These are phyloP conservation scores for Wickerhamomyces sp. DNA, from an alignment of 1,139 yeast species.

Conservation along the genomic window DNA sequence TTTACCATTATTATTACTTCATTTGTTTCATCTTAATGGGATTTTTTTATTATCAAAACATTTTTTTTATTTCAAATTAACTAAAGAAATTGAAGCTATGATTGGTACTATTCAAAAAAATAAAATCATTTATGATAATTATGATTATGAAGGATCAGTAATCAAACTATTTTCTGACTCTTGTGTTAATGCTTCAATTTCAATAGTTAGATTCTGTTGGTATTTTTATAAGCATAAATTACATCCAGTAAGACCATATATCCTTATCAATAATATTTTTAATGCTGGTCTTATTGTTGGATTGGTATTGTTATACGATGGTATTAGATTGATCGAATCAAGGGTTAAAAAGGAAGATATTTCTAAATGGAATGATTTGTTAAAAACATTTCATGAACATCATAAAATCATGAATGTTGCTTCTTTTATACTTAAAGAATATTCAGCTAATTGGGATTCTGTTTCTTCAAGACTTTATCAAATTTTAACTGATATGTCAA, in stretches of 20 bases:
- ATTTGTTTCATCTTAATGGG: slow-evolving; percentile 36
- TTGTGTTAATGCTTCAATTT: slow-evolving; percentile 31
- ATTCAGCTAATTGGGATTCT: slow-evolving; percentile 12
- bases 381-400: slow-evolving; percentile 1
- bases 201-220: slow-evolving; percentile 29
- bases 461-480: slow-evolving; percentile 14
- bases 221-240: slow-evolving; percentile 23
- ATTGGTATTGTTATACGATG: slow-evolving; percentile 9
- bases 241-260: slow-evolving; percentile 26
- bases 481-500: slow-evolving; percentile 8
- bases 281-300: slow-evolving; percentile 22
- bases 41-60: slow-evolving; percentile 39
- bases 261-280: slow-evolving; percentile 22
- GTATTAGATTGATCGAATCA: slow-evolving; percentile 3
- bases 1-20: slow-evolving; percentile 28
- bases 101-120: slow-evolving; percentile 6
- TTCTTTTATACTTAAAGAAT: slow-evolving; percentile 12
- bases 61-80: slow-evolving; percentile 33
- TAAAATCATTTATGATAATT: slow-evolving; percentile 3
- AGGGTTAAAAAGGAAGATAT: not conserved
- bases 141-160: not conserved
- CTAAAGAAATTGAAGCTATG: slow-evolving; percentile 12
- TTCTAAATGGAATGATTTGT: not conserved
- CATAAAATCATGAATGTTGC: slow-evolving; percentile 9
- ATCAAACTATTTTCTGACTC: slow-evolving; percentile 25